Conservation (phyloP, 257 asterid species). For the Penstemon barbatus region DNA sequence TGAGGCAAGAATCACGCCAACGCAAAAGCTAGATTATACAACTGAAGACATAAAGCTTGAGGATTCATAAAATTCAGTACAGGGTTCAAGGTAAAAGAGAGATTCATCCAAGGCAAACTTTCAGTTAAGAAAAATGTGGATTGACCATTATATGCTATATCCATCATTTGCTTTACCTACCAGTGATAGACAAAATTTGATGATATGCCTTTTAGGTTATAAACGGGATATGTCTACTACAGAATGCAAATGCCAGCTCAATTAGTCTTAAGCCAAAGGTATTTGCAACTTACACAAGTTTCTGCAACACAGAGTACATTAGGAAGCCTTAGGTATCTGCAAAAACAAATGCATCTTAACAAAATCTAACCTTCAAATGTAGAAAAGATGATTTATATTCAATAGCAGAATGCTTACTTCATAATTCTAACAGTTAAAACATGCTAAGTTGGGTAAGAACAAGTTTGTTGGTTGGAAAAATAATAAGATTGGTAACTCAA, state of each 20-base stretch:
- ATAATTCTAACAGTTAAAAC: conserved; percentile 5
- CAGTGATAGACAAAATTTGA: conserved; percentile 1
- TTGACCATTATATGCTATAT: background rate
- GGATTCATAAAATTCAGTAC: background rate
- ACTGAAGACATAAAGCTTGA: background rate
- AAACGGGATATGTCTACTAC: background rate
- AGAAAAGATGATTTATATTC: background rate
- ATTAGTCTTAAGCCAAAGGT: conserved; percentile 17
- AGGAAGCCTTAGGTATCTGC: conserved; percentile 79
- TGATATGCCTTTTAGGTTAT: background rate
- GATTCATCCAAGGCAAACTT: conserved; percentile 6
- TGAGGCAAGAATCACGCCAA: conserved; percentile 8
- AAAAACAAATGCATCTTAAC: conserved; percentile 32
- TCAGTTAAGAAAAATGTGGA: conserved; percentile 14
- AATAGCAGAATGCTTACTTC: background rate
- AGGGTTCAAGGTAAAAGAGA: background rate
- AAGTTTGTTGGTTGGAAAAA: conserved; percentile 19
- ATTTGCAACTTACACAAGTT: conserved; percentile 72
- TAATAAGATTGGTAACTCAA: conserved; percentile 1
- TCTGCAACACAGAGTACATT: conserved; percentile 72
- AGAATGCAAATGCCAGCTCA: conserved; percentile 18
- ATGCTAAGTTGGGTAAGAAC: conserved; percentile 5
- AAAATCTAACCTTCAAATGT: background rate
- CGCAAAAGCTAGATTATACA: background rate
- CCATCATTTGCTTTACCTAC: background rate